Conservation (phyloP, 257 asterid species). For the Rhazya stricta region DNA sequence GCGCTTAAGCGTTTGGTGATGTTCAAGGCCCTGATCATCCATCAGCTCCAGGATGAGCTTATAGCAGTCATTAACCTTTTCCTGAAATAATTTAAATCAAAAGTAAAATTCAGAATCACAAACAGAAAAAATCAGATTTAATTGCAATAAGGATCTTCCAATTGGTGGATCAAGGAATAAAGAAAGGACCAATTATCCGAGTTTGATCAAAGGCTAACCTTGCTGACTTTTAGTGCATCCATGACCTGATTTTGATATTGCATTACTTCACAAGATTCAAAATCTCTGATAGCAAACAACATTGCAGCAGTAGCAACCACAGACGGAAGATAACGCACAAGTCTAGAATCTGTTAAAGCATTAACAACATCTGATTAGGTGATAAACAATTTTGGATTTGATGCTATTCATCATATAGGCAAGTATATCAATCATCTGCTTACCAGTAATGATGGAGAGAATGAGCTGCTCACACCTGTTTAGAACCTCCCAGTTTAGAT, state of each 20-base stretch:
- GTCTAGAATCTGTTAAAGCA: constrained; percentile 56
- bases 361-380: background rate
- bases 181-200: background rate
- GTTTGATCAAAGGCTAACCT: constrained; percentile 29
- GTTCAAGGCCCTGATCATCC: constrained; percentile 16
- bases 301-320: constrained; percentile 44
- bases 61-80: constrained; percentile 29
- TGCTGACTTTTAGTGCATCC: constrained; percentile 25
- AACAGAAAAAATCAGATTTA: background rate
- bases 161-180: background rate
- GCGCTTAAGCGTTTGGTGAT: constrained; percentile 29
- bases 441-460: constrained; percentile 63
- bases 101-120: background rate
- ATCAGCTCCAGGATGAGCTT: constrained; percentile 27
- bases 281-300: constrained; percentile 13
- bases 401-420: too few relatives aligned
- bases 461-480: constrained; percentile 53
- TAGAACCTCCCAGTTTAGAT: constrained; percentile 57
- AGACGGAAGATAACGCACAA: constrained; percentile 44
- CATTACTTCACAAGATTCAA: constrained; percentile 11
- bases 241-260: constrained; percentile 14
- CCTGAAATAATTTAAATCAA: constrained; percentile 24
- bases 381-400: background rate
- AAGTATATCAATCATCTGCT: constrained; percentile 10
- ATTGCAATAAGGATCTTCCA: background rate